These are phyloP conservation scores for Mucor irregularis DNA, from an alignment of 371 early-diverging fungal species.

Conservation along the genomic window DNA sequence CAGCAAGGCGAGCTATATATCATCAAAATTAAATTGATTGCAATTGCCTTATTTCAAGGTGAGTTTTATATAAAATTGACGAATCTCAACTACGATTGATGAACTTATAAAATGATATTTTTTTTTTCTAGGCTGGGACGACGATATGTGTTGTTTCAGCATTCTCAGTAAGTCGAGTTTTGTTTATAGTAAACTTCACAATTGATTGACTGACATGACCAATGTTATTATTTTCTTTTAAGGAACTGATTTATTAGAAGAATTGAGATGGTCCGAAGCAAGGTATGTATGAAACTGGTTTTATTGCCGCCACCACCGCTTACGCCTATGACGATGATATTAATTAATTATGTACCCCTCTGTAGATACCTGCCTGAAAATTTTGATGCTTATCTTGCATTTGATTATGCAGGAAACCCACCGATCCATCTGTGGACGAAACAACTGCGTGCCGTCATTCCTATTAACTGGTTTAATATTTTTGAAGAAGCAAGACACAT, in stretches of 20 bases:
- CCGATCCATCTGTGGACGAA: conserved; percentile 43
- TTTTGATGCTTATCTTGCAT: conserved; percentile 46
- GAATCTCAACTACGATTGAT: no score
- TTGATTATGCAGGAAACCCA: conserved; percentile 48
- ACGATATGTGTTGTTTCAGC: conserved; percentile 52
- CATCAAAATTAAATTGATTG: conserved; percentile 37
- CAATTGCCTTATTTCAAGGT: conserved; percentile 47
- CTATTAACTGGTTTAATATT: conserved; percentile 44
- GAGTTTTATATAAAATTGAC: neutral
- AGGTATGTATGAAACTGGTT: no score
- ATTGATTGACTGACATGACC: neutral
- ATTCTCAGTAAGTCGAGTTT: conserved; percentile 30
- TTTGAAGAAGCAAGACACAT: conserved; percentile 50
- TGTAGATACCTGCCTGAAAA: conserved; percentile 42
- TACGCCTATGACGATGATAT: no score
- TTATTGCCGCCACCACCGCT: no score
- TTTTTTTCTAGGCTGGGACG: conserved; percentile 40
- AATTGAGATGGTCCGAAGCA: conserved; percentile 45
- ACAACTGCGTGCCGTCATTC: conserved; percentile 32
- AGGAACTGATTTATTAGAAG: conserved; percentile 38
- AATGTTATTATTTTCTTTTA: neutral
- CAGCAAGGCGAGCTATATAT: conserved; percentile 45
- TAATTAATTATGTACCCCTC: neutral
- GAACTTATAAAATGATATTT: neutral
- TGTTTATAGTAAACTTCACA: neutral